Evolutionary conservation across 352 stramenopile species (phyloP), one percentile per base, ranked within the genome.

Genomic region (Phytophthora foliorum): DNA sequence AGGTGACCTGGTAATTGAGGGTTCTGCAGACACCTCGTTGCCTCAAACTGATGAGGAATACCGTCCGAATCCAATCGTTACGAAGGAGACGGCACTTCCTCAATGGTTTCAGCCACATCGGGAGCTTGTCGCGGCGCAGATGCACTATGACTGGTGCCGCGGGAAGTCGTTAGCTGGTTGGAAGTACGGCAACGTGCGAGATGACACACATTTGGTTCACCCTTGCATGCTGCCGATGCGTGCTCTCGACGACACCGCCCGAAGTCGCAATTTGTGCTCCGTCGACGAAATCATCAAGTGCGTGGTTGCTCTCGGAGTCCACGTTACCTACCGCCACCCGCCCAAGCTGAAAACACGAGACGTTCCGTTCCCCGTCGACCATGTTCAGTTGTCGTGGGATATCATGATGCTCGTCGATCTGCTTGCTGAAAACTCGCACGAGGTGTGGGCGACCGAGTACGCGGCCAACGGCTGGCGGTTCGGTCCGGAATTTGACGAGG

Each of bases 91-190:
- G 0, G n/a, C 41, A 5, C 49, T 90, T 27, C 82, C 78, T 19
- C 42, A 39, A 22, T 81, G 72, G 68, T 74, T 92, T 46, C 19
- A 64, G 19, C 42, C 57, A 0, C 69, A 88, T 25, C 49, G 78
- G 0, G 45, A 72, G 13, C 41, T 75, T 0, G 55, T 92, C 17
- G 78, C 82, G 0, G 60, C 78, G 2, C 84, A 92, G 67, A 71
- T 92, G 14, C 84, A 92, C 63, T 91, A 84, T 39, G 77, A 89
- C 24, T 92, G 82, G 82, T 92, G 82, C 41, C 77, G 69, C 19
- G 27, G 63, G n/a, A 91, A 89, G 56, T 69, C 73, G 21, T 27
- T 90, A 5, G 67, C 62, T 27, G 82, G 82, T 0, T 91, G 84
- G 84, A 63, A 55, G 24, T 72, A 78, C 19, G 78, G 79, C 9